Percentiles rank a stretch among this genome's conserved stretches.
These are phyloP conservation scores for Phoma sp. DNA, from an alignment of 2,329 filamentous ascomycete genomes.

Conservation along the genomic window DNA sequence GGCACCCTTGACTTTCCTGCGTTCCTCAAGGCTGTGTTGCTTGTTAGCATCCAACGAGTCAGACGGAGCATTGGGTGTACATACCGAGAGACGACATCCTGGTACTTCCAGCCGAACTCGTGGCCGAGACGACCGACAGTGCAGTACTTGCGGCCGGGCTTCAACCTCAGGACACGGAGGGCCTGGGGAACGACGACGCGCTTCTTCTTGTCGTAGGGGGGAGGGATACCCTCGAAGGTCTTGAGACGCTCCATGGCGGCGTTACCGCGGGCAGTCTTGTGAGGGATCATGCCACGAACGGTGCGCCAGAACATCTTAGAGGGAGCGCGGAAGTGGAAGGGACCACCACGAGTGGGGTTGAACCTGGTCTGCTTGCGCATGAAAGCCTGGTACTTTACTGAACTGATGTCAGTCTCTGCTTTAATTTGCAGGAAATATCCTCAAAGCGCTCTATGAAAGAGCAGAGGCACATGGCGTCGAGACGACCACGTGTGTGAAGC, in stretches of 20 bases:
- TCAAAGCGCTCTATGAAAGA: constrained; percentile 15
- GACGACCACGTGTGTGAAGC: constrained; percentile 14
- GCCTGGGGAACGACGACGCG: constrained; percentile 99
- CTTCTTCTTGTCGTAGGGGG: constrained; percentile 99
- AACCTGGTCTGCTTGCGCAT: constrained; percentile 99
- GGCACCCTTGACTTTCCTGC: constrained; percentile 98
- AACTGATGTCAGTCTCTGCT: constrained; percentile 41
- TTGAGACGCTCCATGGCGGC: constrained; percentile 98
- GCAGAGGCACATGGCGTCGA: constrained; percentile 14
- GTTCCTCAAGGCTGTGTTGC: constrained; percentile 85
- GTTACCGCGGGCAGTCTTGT: constrained; percentile 98
- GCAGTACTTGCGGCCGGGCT: constrained; percentile 99
- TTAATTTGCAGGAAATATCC: constrained; percentile 36
- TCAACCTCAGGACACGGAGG: constrained; percentile 92
- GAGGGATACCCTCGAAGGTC: constrained; percentile 99
- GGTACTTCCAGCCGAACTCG: constrained; percentile 99
- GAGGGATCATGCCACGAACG: constrained; percentile 99
- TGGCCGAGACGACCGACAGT: constrained; percentile 96
- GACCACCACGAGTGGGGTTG: constrained; percentile 99
- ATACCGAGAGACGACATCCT: constrained; percentile 97
- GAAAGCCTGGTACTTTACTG: constrained; percentile 99
- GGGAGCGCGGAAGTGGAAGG: constrained; percentile 99
- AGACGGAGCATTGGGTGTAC: constrained; percentile 50
- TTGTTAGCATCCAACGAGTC: constrained; percentile 25
- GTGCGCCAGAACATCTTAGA: constrained; percentile 99